Percentiles rank a stretch among this genome's conserved stretches.
phyloP scores from a whole-genome alignment of 1,284 basidiomycete genomes.

The Mycena citricolor region DNA sequence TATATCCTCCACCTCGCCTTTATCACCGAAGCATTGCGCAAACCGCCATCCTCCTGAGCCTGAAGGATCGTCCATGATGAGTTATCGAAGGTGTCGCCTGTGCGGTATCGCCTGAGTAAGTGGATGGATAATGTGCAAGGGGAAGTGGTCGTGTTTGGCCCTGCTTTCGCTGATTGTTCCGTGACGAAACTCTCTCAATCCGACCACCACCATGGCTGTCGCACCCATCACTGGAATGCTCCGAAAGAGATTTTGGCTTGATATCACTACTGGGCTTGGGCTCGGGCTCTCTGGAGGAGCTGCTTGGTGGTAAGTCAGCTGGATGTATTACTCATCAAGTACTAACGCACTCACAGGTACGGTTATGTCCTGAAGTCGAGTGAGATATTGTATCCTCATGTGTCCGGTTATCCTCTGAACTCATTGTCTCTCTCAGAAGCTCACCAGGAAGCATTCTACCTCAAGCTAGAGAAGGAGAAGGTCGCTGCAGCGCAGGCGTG shows the following conservation, averaged over 20 bases:
- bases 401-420: constrained; percentile 22
- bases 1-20: constrained; percentile 99
- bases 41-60: constrained; percentile 94
- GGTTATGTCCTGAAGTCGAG: constrained; percentile 70
- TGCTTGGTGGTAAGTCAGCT: constrained; percentile 68
- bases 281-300: constrained; percentile 73
- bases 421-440: constrained; percentile 51
- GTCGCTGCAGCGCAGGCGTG: constrained; percentile 31
- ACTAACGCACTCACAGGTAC: constrained; percentile 56
- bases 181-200: constrained; percentile 5
- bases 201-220: constrained; percentile 58
- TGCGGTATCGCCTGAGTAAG: constrained; percentile 24
- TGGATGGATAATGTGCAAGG: constrained; percentile 15
- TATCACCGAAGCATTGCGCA: constrained; percentile 99
- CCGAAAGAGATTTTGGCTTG: constrained; percentile 85
- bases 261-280: constrained; percentile 69
- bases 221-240: constrained; percentile 87
- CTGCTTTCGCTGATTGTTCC: constrained; percentile 21
- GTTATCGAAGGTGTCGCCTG: background rate
- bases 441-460: constrained; percentile 78
- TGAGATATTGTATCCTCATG: constrained; percentile 40
- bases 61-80: constrained; percentile 74
- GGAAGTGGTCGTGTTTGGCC: constrained; percentile 25
- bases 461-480: constrained; percentile 73
- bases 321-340: constrained; percentile 23